Evolutionary conservation across 306 rosid species (phyloP), one percentile per base, ranked within the genome.

Genomic region (Lathyrus oleraceus): DNA sequence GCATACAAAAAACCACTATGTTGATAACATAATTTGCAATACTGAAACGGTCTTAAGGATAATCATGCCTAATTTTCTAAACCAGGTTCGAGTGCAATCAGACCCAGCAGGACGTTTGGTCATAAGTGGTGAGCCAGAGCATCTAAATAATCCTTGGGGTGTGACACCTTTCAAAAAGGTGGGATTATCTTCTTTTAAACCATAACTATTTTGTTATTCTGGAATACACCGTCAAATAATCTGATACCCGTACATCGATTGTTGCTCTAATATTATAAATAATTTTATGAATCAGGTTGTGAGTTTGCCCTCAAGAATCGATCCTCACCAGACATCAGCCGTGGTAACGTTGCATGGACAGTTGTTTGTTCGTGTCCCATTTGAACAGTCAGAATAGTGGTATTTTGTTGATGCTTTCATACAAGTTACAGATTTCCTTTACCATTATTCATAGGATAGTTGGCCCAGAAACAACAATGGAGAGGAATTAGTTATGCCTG

Each of bases 311-410:
- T 80, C 97, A 71, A 87, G 96, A 80, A 95, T 95, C 35, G 99
- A 95, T 78, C 97, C 99, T 14, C 97, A 91, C 72, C 97, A 89
- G 85, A 89, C 99, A 21, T 91, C 99, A 0, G 97, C 99, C 1
- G 97, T 95, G 78, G 99, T 95, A 65, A 95, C 99, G 9, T 83
- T 95, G 82, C 97, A 95, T 35, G 99, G 99, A 14, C 97, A 95
- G 75, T 79, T 95, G 86, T 95, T 89, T 83, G 88, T 95, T 65
- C 99, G 99, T 7, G 91, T 89, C 43, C 99, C 99, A 5, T 91
- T 91, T 77, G 99, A 87, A 81, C 92, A 81, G 70, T 83, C 85
- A 17, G 97, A 85, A 51, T 83, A 86, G 85, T 45, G 70, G 15
- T 70, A 9, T 10, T 28, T 54, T 14, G 61, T 2, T 17, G 69